Conservation (phyloP, 2,329 filamentous ascomycete genomes). For the Claviceps sorghi region DNA sequence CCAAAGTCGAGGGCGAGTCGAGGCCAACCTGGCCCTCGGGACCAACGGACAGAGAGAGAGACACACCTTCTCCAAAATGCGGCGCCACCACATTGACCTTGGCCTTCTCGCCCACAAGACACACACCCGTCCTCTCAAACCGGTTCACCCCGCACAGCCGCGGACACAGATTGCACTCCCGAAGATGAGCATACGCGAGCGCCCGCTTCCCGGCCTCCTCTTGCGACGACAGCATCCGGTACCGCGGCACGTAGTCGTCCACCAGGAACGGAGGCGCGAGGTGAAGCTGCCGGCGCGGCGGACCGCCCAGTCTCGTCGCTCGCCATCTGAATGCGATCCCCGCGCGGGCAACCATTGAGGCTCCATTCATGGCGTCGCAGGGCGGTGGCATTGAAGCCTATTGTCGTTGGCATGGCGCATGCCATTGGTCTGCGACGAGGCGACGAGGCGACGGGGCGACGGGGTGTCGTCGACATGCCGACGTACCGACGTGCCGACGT, state of each 20-base stretch:
- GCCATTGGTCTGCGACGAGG: not conserved
- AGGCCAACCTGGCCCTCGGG: not conserved
- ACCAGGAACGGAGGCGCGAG: constrained; percentile 54
- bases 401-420: not conserved
- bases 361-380: not conserved
- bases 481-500: no score
- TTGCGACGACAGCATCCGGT: constrained; percentile 50
- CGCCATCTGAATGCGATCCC: not conserved
- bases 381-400: not conserved
- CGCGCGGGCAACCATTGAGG: not conserved
- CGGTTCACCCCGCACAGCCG: constrained; percentile 65
- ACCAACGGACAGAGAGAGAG: not conserved
- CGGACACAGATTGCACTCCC: constrained; percentile 70
- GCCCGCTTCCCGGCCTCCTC: constrained; percentile 62
- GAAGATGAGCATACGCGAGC: constrained; percentile 57
- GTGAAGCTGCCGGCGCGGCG: constrained; percentile 25
- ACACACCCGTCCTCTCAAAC: constrained; percentile 65
- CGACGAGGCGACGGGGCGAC: no score
- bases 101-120: constrained; percentile 59
- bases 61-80: constrained; percentile 60
- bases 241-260: constrained; percentile 59
- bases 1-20: not conserved
- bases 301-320: not conserved
- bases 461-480: no score
- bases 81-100: constrained; percentile 77